A percentile compares a stretch with the other conserved stretches of the same genome.
These are phyloP conservation scores for Elsinoe batatas DNA, from an alignment of 2,329 filamentous ascomycete species.

Conservation along the genomic window DNA sequence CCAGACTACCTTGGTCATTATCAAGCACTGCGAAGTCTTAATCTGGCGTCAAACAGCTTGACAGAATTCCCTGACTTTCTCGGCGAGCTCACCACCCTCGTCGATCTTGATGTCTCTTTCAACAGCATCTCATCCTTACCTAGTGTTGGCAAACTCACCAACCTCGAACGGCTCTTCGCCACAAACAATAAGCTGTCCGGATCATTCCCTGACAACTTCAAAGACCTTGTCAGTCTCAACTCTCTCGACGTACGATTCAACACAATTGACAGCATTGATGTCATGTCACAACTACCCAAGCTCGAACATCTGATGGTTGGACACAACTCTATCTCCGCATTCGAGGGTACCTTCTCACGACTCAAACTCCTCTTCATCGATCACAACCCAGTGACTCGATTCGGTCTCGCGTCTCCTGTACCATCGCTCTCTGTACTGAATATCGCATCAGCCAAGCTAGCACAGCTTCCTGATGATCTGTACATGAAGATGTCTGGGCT, in stretches of 20 bases:
- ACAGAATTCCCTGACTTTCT: constrained; percentile 77
- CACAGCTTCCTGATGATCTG: constrained; percentile 74
- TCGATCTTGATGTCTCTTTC: constrained; percentile 94
- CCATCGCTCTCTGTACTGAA: constrained; percentile 80
- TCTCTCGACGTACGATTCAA: constrained; percentile 96
- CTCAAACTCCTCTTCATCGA: constrained; percentile 81
- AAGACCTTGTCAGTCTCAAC: constrained; percentile 64
- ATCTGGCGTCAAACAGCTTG: constrained; percentile 88
- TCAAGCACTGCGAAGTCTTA: constrained; percentile 67
- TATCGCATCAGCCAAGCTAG: constrained; percentile 80
- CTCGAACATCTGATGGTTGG: constrained; percentile 82
- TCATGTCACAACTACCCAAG: constrained; percentile 72
- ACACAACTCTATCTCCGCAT: constrained; percentile 85
- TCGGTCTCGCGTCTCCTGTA: constrained; percentile 67
- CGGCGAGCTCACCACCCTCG: constrained; percentile 68
- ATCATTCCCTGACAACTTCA: constrained; percentile 60
- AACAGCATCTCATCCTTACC: constrained; percentile 76
- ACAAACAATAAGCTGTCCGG: constrained; percentile 86
- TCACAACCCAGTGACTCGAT: constrained; percentile 89
- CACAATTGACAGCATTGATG: constrained; percentile 75
- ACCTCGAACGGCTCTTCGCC: constrained; percentile 80
- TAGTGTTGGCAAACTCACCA: constrained; percentile 66
- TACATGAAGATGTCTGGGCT: constrained; percentile 82
- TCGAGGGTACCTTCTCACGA: constrained; percentile 77
- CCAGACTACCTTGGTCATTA: constrained; percentile 78